Base-by-base conservation (phyloP, 257 asterid species). In the Nicotiana attenuata region DNA sequence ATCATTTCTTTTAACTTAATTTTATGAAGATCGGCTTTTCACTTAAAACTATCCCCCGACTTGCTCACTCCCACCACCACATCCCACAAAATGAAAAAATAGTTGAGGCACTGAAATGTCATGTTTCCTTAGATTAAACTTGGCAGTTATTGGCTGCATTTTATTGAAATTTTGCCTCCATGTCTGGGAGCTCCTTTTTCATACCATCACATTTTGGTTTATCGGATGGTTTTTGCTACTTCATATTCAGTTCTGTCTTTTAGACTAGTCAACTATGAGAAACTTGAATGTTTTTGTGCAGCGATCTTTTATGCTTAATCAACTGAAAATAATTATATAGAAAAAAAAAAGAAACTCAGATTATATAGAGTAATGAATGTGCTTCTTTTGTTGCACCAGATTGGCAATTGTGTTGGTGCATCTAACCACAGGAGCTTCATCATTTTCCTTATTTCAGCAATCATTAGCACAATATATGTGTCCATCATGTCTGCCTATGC, bases 361-460 rank as follows among this genome's bases (percentile, higher is more conserved):
- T 19, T 56, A 56, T 19, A 56, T n/a, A 20, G 15, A 22, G 67
- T 24, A 63, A 24, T 63, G 67, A 63, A 6, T 22, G 35, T 63
- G 16, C 66, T 20, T 5, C 24, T 24, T 63, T 63, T 63, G 26
- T 63, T 63, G 66, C 66, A 63, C 33, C 99, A 95, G 99, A 93
- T 95, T 76, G 99, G 99, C 65, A 95, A 93, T 84, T 95, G 97
- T 82, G 97, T 95, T 19, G 99, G 98, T 68, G 88, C 97, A 47
- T 91, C 88, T 81, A 93, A 95, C 85, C 99, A 93, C 85, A 90
- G 91, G 53, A 63, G 76, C 77, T 95, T 95, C 89, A 88, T 95
- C 85, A 53, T 92, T 82, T 95, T 95, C 86, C 98, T 95, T 65
- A 85, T 93, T 53, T 92, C 96, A 79, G 90, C 97, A 16, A 90